These are phyloP conservation scores for Geotrichum citri-aurantii DNA, from an alignment of 1,139 yeast species.

Conservation along the genomic window DNA sequence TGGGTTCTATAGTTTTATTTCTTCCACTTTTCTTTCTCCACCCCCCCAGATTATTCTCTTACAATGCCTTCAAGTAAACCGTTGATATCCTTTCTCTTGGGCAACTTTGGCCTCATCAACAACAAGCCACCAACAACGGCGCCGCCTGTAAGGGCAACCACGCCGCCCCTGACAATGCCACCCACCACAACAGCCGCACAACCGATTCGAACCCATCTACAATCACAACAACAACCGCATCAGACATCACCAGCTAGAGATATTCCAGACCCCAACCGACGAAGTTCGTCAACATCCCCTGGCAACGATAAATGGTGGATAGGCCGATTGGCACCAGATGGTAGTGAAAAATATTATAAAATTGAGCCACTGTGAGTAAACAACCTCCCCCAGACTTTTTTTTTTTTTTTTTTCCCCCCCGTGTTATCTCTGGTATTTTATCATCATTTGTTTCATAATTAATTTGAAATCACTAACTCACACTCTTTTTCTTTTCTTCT, in stretches of 20 bases:
- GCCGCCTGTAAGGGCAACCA: constrained; percentile 7
- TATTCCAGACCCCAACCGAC: constrained; percentile 3
- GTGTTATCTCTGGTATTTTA: not conserved
- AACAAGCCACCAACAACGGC: constrained; percentile 10
- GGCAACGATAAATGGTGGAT: constrained; percentile 32
- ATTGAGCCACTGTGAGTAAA: constrained; percentile 26
- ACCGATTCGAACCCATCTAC: not conserved
- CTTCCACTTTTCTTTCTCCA: no score
- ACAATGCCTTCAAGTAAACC: constrained; percentile 31
- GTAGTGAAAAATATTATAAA: constrained; percentile 31
- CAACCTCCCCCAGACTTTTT: not conserved
- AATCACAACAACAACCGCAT: constrained; percentile 19
- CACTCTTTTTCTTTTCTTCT: not conserved
- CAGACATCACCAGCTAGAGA: not conserved
- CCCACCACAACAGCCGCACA: constrained; percentile 1
- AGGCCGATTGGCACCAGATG: constrained; percentile 32
- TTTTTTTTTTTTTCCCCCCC: not conserved
- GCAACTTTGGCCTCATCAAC: constrained; percentile 19
- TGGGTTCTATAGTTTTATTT: no score
- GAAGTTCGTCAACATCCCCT: constrained; percentile 15
- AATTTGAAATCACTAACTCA: not conserved
- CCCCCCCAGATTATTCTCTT: no score
- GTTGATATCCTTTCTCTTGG: constrained; percentile 30
- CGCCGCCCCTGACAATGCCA: not conserved
- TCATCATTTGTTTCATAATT: no score